Conservation (phyloP, 768 basidiomycete genomes). For the Bullera alba region DNA sequence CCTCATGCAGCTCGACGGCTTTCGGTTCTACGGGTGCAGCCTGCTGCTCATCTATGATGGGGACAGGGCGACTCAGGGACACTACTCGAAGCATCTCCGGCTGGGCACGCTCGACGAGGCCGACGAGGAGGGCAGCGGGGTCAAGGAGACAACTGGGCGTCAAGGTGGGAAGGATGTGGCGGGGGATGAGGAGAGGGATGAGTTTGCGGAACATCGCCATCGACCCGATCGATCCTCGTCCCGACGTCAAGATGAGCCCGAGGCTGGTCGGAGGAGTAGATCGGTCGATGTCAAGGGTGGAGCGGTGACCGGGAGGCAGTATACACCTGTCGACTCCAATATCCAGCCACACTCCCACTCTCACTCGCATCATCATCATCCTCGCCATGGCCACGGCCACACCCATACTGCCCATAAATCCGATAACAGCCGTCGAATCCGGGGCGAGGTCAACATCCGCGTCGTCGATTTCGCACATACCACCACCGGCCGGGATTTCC, state of each 20-base stretch:
- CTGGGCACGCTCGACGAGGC: conserved; percentile 37
- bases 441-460: conserved; percentile 90
- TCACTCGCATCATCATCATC: conserved; percentile 3
- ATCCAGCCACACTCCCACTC: neutral
- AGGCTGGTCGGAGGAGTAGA: conserved; percentile 15
- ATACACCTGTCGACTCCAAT: too few relatives aligned
- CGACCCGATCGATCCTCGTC: conserved; percentile 8
- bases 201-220: conserved; percentile 27
- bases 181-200: conserved; percentile 10
- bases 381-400: neutral
- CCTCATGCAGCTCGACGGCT: conserved; percentile 81
- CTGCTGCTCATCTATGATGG: conserved; percentile 97
- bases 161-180: neutral
- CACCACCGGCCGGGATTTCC: conserved; percentile 88
- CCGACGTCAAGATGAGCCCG: neutral
- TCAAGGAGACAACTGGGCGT: conserved; percentile 11
- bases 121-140: conserved; percentile 6
- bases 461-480: conserved; percentile 99
- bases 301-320: too few relatives aligned
- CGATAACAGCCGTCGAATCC: conserved; percentile 50
- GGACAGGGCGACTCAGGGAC: conserved; percentile 75
- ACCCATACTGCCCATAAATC: neutral
- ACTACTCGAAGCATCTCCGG: conserved; percentile 28
- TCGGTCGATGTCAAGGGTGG: conserved; percentile 20
- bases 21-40: conserved; percentile 95